A percentile compares a stretch with the other conserved stretches of the same genome.
These are phyloP conservation scores for Actinomortierella ambigua DNA, from an alignment of 371 early-diverging fungal genomes.

Conservation along the genomic window DNA sequence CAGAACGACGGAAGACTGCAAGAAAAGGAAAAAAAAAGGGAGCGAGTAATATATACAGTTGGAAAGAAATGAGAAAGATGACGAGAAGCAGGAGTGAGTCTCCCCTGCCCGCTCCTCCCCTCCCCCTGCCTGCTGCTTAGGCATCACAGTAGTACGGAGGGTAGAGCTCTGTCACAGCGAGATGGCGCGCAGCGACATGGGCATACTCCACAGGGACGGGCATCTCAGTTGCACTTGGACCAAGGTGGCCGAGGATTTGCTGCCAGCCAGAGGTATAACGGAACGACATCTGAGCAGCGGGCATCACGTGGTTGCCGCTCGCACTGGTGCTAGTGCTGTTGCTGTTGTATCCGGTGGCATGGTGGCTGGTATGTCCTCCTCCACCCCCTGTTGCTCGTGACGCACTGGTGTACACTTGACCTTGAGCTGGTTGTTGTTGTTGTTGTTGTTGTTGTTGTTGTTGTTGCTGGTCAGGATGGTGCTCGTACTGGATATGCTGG, in stretches of 20 bases:
- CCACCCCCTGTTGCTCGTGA: too few species aligned
- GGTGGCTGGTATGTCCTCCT: too few species aligned
- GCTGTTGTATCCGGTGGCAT: too few species aligned
- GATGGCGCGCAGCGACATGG: slow-evolving; percentile 5
- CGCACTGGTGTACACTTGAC: too few species aligned
- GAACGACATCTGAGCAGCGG: too few species aligned
- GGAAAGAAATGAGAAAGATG: neutral
- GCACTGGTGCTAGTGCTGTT: too few species aligned
- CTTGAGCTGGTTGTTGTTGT: neutral
- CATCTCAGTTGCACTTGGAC: slow-evolving; percentile 13
- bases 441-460: slow-evolving; percentile 4
- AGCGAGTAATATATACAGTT: neutral
- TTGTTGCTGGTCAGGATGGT: neutral
- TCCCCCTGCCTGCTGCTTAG: neutral
- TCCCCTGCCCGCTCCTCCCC: neutral
- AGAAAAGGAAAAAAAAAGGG: neutral
- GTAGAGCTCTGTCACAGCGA: slow-evolving; percentile 12
- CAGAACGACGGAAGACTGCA: neutral
- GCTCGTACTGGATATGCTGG: too few species aligned
- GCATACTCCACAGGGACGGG: slow-evolving; percentile 17
- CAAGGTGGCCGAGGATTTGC: slow-evolving; percentile 17
- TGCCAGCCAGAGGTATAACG: slow-evolving; percentile 7
- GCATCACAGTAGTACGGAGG: slow-evolving; percentile 15
- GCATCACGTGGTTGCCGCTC: too few species aligned
- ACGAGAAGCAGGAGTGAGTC: neutral